Evolutionary conservation across 2,329 filamentous ascomycete species (phyloP).

Genomic region (Trichocomaceae sp.): DNA sequence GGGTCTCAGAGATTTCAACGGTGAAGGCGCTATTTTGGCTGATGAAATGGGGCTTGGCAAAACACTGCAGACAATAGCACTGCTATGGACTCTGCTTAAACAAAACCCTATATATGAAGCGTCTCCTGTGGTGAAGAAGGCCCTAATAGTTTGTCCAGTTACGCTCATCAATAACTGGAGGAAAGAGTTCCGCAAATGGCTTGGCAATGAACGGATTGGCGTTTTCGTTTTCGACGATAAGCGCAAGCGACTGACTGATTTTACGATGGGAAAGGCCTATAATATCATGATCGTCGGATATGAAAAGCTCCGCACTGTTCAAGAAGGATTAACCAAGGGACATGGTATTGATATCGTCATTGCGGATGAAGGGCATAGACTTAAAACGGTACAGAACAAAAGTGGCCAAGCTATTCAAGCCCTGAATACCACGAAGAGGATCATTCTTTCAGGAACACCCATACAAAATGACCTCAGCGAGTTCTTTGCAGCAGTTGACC

Average conservation of each 20-base stretch:
- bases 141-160: conserved; percentile 66
- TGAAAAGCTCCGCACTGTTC: conserved; percentile 60
- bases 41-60: conserved; percentile 74
- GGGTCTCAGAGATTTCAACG: conserved; percentile 60
- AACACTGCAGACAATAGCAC: conserved; percentile 64
- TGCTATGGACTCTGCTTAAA: conserved; percentile 66
- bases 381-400: conserved; percentile 65
- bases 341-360: conserved; percentile 62
- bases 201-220: conserved; percentile 63
- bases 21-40: conserved; percentile 63
- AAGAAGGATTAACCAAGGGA: conserved; percentile 58
- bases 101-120: conserved; percentile 60
- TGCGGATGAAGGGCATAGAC: conserved; percentile 61
- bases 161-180: conserved; percentile 68
- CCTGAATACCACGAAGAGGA: conserved; percentile 53
- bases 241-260: conserved; percentile 57
- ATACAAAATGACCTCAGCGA: conserved; percentile 63
- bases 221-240: conserved; percentile 60
- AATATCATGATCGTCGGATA: conserved; percentile 69
- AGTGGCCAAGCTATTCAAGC: conserved; percentile 59
- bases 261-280: conserved; percentile 62
- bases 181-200: conserved; percentile 67
- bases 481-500: conserved; percentile 62
- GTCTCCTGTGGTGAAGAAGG: conserved; percentile 59
- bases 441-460: conserved; percentile 62